Evolutionary conservation across 2,329 filamentous ascomycete species (phyloP), one percentile per base, ranked within the genome.

Genomic region (Botryosphaeria dothidea): DNA sequence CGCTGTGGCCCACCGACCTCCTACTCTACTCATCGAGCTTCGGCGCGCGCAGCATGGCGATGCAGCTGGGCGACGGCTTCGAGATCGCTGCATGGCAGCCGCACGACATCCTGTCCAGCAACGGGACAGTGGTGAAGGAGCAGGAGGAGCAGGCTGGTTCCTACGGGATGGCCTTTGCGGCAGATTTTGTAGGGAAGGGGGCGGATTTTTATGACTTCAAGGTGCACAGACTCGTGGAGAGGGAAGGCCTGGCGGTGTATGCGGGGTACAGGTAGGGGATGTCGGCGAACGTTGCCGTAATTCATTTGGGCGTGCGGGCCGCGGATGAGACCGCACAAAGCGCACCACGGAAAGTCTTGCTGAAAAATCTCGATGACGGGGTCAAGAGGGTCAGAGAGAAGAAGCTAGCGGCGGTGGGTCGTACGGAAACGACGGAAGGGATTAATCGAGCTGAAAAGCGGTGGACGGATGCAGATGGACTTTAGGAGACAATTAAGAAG

Each of bases 391-490:
- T 31, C 13, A 29, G 27, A 21, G 25, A 15, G 27, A 6, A 2
- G 2, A 31, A 9, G 48, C 25, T 17, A 13, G 31, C 13, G 23
- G 48, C 60, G 31, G 3, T 29, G 13, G 17, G 45, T 63, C 4
- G 73, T 68, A 7, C 68, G 66, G n/a, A 58, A 45, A 46, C 71
- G 72, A 57, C 75, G 73, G 15, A 75, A 57, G 5, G 60, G 23
- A 51, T n/a, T 31, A 51, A 3, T 4, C 4, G 48, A 11, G 15
- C 25, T 6, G 27, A 23, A 8, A 51, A 31, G 48, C 11, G 15
- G 27, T 29, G 11, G 23, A 29, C 4, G 27, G 17, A 31, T 19
- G 8, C 25, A 9, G 46, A 11, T 17, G 19, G 21, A 21, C 25
- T 5, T 9, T 6, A 43, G 23, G 21, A 49, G 13, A 15, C 9